Evolutionary conservation across 2,329 filamentous ascomycete genomes (phyloP).

Genomic region (Fusarium pseudonygamai): DNA sequence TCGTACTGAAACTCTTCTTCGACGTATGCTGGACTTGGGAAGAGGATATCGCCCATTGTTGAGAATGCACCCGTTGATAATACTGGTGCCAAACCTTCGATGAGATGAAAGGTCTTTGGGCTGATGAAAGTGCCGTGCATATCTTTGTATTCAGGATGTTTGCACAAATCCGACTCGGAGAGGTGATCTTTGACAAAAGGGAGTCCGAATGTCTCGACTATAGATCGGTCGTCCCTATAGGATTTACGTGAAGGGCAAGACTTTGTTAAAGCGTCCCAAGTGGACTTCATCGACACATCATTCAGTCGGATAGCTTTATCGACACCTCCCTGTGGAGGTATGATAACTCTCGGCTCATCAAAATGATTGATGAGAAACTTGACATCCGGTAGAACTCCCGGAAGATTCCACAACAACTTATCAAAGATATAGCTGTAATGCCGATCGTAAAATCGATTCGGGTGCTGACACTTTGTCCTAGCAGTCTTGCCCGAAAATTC

Average conservation of each 20-base stretch:
- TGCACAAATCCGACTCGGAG: slow-evolving; percentile 52
- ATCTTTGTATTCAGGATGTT: slow-evolving; percentile 53
- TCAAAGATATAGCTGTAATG: slow-evolving; percentile 47
- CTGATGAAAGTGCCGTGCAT: slow-evolving; percentile 57
- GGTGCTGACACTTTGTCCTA: slow-evolving; percentile 48
- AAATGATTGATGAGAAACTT: slow-evolving; percentile 58
- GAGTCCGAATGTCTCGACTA: slow-evolving; percentile 39
- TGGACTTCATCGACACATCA: slow-evolving; percentile 41
- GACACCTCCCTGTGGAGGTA: slow-evolving; percentile 24
- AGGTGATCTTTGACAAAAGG: slow-evolving; percentile 50
- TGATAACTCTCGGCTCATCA: slow-evolving; percentile 57
- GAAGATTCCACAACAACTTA: slow-evolving; percentile 40
- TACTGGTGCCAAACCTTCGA: slow-evolving; percentile 55
- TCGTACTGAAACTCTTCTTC: slow-evolving; percentile 55
- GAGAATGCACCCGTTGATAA: slow-evolving; percentile 56
- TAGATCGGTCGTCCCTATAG: neutral
- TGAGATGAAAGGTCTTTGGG: slow-evolving; percentile 54
- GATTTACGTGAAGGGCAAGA: slow-evolving; percentile 32
- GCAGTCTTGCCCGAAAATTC: slow-evolving; percentile 38
- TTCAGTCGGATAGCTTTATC: slow-evolving; percentile 28
- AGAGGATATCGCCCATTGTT: slow-evolving; percentile 62
- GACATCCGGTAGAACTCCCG: slow-evolving; percentile 48
- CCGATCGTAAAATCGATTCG: slow-evolving; percentile 46
- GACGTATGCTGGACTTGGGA: slow-evolving; percentile 62
- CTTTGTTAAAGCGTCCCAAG: slow-evolving; percentile 47